Base-by-base conservation (phyloP, 2,329 filamentous ascomycete genomes). In the Fusarium sp. region DNA sequence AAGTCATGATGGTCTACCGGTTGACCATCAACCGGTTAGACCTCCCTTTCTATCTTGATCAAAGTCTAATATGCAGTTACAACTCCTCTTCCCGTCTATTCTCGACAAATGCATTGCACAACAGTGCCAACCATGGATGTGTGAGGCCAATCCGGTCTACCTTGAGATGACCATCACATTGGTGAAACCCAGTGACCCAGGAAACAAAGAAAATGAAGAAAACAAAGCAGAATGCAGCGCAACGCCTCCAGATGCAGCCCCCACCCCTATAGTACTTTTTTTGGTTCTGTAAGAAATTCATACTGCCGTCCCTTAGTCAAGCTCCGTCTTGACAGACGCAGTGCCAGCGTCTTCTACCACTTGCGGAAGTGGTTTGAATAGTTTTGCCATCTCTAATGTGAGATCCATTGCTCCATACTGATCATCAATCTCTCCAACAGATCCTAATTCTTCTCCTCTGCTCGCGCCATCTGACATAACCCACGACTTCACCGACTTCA, bases 341-440 rank as follows among this genome's bases (percentile, higher is more conserved):
- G 83, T 83, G 68, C 80, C 82, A 75, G 84, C 81, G 69, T 83
- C 82, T 69, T 84, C 84, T 71, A 83, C 83, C 73, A 83, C 81
- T 70, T 80, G 81, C 70, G 85, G 82, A 76, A 88, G 79, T 86
- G 91, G 91, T 77, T 87, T 89, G 80, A 94, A 94, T 57, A 94
- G 85, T 75, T 90, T 86, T 78, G 90, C 89, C 91, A 94, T 93
- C 81, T 94, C 89, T 69, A 94, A 85, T 12, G 90, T 92, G 74
- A 92, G 85, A 79, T 92, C 88, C 72, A 85, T 85, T 44, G 89
- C 83, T 11, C 90, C 91, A 78, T 91, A 94, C 65, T 88, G 86
- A 71, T 91, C 88, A 78, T 93, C 90, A 71, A 94, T 92, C 62
- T 91, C 88, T 72, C 88, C 90, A 33, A 94, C 87, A 37, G 90